Evolutionary conservation across 805 yeast species (phyloP).

Genomic region (Candida nemodendra): DNA sequence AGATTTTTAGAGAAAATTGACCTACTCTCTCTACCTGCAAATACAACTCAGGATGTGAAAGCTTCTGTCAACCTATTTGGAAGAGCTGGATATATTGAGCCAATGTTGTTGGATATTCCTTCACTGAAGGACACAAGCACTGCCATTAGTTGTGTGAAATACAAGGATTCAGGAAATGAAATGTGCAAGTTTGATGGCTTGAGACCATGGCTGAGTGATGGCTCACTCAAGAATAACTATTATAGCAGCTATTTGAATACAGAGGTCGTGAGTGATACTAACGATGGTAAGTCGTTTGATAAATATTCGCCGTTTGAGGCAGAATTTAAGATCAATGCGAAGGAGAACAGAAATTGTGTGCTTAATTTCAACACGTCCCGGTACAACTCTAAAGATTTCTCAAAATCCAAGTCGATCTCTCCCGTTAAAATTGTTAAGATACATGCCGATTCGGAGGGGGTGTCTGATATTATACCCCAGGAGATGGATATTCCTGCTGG

Average conservation of each 20-base stretch:
- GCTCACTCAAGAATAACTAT: constrained; percentile 32
- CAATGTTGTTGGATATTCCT: constrained; percentile 61
- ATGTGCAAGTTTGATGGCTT: constrained; percentile 51
- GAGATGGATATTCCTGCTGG: constrained; percentile 40
- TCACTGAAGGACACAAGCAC: constrained; percentile 43
- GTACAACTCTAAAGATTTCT: constrained; percentile 31
- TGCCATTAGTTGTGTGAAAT: constrained; percentile 35
- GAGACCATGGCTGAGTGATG: constrained; percentile 47
- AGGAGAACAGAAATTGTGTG: constrained; percentile 63
- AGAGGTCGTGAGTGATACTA: constrained; percentile 49
- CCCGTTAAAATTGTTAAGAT: constrained; percentile 67
- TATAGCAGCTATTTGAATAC: constrained; percentile 47
- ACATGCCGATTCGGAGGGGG: constrained; percentile 34
- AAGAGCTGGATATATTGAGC: constrained; percentile 45
- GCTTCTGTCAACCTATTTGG: constrained; percentile 50
- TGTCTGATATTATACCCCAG: constrained; percentile 1
- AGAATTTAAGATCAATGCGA: constrained; percentile 55
- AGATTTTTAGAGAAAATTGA: constrained; percentile 66
- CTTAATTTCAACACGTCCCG: constrained; percentile 55
- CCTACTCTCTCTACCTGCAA: constrained; percentile 31
- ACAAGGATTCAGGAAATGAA: constrained; percentile 46
- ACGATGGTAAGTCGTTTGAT: constrained; percentile 25
- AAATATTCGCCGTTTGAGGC: constrained; percentile 67
- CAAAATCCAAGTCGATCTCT: constrained; percentile 37
- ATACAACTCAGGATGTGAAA: constrained; percentile 7